Conservation (phyloP, 148 eudicot species). For the Nepenthes mirabilis region DNA sequence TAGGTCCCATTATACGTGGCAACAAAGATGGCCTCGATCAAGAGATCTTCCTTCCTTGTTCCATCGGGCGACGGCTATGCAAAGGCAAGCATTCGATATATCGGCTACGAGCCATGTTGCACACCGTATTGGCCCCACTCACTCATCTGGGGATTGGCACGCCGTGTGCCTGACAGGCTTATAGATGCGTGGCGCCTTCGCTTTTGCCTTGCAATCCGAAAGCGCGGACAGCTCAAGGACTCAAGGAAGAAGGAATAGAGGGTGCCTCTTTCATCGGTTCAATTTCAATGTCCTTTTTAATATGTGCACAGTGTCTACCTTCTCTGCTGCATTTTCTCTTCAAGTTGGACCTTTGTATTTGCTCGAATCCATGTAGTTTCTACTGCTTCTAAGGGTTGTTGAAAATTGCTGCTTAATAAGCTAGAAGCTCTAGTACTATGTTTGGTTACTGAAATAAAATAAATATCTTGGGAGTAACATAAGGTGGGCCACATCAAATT, state of each 20-base stretch:
- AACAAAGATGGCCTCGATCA: conserved; percentile 57
- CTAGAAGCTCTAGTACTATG: too few species aligned
- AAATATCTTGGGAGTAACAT: too few species aligned
- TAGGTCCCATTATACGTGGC: conserved; percentile 70
- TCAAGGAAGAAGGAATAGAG: conserved; percentile 25
- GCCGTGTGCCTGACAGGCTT: conserved; percentile 29
- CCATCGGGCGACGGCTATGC: conserved; percentile 51
- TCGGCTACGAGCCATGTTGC: conserved; percentile 44
- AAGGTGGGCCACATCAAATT: too few species aligned
- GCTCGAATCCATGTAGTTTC: too few species aligned
- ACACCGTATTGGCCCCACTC: conserved; percentile 69
- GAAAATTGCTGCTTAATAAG: too few species aligned
- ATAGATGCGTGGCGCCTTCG: conserved; percentile 32
- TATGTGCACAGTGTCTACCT: too few species aligned
- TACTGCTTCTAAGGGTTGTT: too few species aligned
- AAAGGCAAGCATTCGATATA: conserved; percentile 40
- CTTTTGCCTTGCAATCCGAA: conserved; percentile 35
- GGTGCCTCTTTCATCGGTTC: too few species aligned
- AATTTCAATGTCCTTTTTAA: too few species aligned
- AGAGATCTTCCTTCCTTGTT: conserved; percentile 48
- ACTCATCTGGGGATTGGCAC: conserved; percentile 24
- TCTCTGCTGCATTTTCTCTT: too few species aligned
- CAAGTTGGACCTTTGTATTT: too few species aligned
- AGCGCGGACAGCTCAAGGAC: conserved; percentile 37
- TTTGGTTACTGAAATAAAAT: too few species aligned